phyloP scores from a whole-genome alignment of 495 filamentous ascomycete genomes.

The Parathielavia hyrcaniae region DNA sequence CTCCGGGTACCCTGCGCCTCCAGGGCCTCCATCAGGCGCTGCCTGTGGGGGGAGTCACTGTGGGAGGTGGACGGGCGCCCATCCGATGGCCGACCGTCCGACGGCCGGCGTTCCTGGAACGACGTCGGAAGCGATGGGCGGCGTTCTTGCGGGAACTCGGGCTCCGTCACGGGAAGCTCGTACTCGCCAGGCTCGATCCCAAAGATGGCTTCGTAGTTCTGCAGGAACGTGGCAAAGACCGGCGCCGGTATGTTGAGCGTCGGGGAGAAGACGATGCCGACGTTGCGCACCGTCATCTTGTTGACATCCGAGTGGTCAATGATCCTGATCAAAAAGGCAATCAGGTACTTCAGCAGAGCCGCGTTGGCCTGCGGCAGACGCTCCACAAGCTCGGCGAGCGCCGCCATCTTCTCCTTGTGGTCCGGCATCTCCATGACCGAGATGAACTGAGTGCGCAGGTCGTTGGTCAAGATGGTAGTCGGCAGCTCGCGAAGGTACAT shows the following conservation, averaged over 20 bases:
- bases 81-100: conserved; percentile 29
- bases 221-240: conserved; percentile 87
- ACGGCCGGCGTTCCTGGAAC: conserved; percentile 30
- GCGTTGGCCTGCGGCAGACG: conserved; percentile 74
- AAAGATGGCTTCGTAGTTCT: conserved; percentile 84
- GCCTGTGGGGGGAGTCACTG: conserved; percentile 40
- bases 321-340: conserved; percentile 78
- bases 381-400: conserved; percentile 80
- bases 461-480: conserved; percentile 80
- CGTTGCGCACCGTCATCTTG: conserved; percentile 97
- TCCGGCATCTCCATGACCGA: conserved; percentile 75
- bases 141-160: conserved; percentile 21
- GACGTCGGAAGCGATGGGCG: conserved; percentile 26
- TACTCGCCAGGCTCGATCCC: conserved; percentile 59
- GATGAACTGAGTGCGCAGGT: conserved; percentile 84
- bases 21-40: conserved; percentile 39
- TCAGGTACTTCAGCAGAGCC: conserved; percentile 72
- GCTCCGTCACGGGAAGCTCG: conserved; percentile 35
- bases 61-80: conserved; percentile 40
- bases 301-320: conserved; percentile 85
- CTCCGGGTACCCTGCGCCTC: conserved; percentile 33
- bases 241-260: conserved; percentile 95
- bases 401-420: conserved; percentile 67
- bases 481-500: conserved; percentile 90
- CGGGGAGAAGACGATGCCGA: conserved; percentile 97